Base-by-base conservation (phyloP, 352 stramenopile genomes). In the Phytophthora hybrid region DNA sequence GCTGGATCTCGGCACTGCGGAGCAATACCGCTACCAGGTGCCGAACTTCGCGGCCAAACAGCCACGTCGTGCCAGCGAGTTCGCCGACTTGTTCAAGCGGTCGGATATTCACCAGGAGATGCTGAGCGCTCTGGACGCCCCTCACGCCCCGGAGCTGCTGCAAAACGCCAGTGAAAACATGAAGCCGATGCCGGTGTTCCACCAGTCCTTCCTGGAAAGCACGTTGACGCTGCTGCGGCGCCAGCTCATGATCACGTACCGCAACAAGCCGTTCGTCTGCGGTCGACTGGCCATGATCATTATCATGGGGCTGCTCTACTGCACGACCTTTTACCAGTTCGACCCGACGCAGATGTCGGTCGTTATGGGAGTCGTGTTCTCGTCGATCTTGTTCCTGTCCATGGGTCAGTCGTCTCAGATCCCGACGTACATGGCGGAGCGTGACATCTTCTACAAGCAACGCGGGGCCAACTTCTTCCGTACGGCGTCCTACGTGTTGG, bases 381-480 rank as follows among this genome's bases (percentile, higher is more conserved):
- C 86, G 29, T 74, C 73, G 16, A 66, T 92, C 41, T 79, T 97
- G 55, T 95, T 92, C 66, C 73, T 90, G 5, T 76, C 77, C 13
- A 51, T 52, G 80, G 62, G 23, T 47, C n/a, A 18, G 46, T 31
- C 8, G 23, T 73, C 16, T 41, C 63, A 78, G 39, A 61, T 81
- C 31, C 56, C 77, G 63, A 58, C 81, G 58, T 52, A 60, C 37
- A 21, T 84, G 81, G 51, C 29, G 13, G 19, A 29, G 69, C 8
- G 78, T 66, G 23, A 69, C 78, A n/a, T 65, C 39, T 87, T 92
- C 71, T 95, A 95, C 80, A 95, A 94, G 68, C 90, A 97, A 34
- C 76, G 78, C 3, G 81, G 89, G 5, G 77, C 79, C 44, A 94
- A 95, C 73, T 71, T 68, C 23, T 68, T 54, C 34, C 61, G 32